phyloP scores from a whole-genome alignment of 371 early-diverging fungal species.

The Mucor racemosus region DNA sequence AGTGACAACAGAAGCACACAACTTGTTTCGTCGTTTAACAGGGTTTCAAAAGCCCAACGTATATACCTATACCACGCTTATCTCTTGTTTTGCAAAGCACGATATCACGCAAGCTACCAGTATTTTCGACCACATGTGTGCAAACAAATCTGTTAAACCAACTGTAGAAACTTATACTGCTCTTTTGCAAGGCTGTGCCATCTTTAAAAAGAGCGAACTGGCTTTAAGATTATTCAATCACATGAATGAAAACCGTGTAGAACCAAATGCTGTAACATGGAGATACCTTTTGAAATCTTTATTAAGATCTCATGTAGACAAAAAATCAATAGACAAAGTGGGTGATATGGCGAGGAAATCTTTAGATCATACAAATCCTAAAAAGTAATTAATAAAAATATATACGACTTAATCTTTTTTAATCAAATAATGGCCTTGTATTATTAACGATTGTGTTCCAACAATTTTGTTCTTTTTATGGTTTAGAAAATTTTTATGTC shows the following conservation, averaged over 20 bases:
- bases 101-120: slow-evolving; percentile 40
- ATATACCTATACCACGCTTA: slow-evolving; percentile 54
- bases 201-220: slow-evolving; percentile 41
- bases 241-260: slow-evolving; percentile 39
- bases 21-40: slow-evolving; percentile 44
- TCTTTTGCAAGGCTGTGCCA: slow-evolving; percentile 50
- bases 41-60: slow-evolving; percentile 46
- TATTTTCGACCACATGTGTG: slow-evolving; percentile 47
- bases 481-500: too few species aligned
- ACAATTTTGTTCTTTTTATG: too few species aligned
- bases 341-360: slow-evolving; percentile 29
- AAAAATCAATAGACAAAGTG: slow-evolving; percentile 37
- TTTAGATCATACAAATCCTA: slow-evolving; percentile 12
- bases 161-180: slow-evolving; percentile 46
- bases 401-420: not conserved
- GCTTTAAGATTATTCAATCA: slow-evolving; percentile 41
- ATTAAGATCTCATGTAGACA: slow-evolving; percentile 39
- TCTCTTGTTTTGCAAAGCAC: slow-evolving; percentile 50
- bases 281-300: slow-evolving; percentile 46
- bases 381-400: slow-evolving; percentile 9
- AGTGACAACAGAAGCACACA: slow-evolving; percentile 33
- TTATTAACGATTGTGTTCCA: too few species aligned
- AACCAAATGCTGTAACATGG: slow-evolving; percentile 46
- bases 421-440: not conserved
- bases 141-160: slow-evolving; percentile 36